A percentile compares a stretch with the other conserved stretches of the same genome.
Evolutionary conservation across 2,329 filamentous ascomycete genomes (phyloP).

Genomic region (Graphilbum fragrans): DNA sequence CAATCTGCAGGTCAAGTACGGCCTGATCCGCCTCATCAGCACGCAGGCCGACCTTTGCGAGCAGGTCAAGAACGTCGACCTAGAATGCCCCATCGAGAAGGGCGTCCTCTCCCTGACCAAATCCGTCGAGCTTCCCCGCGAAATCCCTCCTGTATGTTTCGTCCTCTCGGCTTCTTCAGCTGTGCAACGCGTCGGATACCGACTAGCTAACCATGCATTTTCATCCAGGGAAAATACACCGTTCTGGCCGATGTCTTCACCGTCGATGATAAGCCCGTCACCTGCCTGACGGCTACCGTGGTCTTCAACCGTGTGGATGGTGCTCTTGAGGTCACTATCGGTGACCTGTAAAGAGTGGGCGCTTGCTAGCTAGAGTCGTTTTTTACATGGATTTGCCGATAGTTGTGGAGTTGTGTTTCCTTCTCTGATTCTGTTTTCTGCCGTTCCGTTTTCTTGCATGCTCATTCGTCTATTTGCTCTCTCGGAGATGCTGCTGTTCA

Average conservation of each 20-base stretch:
- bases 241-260: slow-evolving; percentile 80
- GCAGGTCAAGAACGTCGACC: slow-evolving; percentile 74
- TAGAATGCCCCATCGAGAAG: slow-evolving; percentile 78
- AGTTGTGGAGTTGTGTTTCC: too few species aligned
- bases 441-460: too few species aligned
- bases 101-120: slow-evolving; percentile 65
- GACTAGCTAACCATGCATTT: slow-evolving; percentile 10
- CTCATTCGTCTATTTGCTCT: too few species aligned
- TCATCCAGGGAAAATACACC: slow-evolving; percentile 67
- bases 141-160: slow-evolving; percentile 74
- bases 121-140: slow-evolving; percentile 68
- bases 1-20: slow-evolving; percentile 80
- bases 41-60: slow-evolving; percentile 78
- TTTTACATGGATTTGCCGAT: neutral
- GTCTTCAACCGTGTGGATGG: slow-evolving; percentile 36
- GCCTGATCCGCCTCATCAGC: slow-evolving; percentile 78
- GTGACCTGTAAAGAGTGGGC: slow-evolving; percentile 1
- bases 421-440: too few species aligned
- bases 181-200: neutral
- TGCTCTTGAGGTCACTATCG: slow-evolving; percentile 2
- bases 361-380: neutral
- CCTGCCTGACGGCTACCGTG: slow-evolving; percentile 71
- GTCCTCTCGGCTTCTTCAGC: neutral
- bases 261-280: slow-evolving; percentile 60
- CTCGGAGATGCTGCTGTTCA: too few species aligned